Evolutionary conservation across 208 protist species (phyloP).

Genomic region (Leishmania amazonensis): DNA sequence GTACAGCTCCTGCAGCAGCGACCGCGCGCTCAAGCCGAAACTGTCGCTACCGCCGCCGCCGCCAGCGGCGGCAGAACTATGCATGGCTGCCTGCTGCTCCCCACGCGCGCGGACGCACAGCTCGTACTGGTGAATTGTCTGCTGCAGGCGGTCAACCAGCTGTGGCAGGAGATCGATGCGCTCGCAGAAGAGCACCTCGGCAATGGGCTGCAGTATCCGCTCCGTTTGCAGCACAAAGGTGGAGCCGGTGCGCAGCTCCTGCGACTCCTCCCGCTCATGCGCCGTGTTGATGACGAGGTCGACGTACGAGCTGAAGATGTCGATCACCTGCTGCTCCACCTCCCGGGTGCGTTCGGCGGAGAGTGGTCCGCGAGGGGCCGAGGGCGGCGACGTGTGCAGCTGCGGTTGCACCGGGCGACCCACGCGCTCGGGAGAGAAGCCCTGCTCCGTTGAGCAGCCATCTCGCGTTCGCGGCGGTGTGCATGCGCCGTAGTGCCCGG

Average conservation of each 20-base stretch:
- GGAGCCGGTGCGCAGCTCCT: conserved; percentile 64
- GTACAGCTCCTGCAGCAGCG: conserved; percentile 36
- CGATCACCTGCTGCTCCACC: conserved; percentile 33
- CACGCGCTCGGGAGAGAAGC: background rate
- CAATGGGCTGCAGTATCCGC: conserved; percentile 71
- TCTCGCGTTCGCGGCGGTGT: conserved; percentile 23
- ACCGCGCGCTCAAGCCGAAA: conserved; percentile 8
- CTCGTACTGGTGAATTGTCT: conserved; percentile 68
- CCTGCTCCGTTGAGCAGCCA: background rate
- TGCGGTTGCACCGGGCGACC: background rate
- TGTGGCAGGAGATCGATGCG: conserved; percentile 55
- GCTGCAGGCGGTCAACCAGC: conserved; percentile 46
- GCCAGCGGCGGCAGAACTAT: background rate
- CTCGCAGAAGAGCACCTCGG: conserved; percentile 83
- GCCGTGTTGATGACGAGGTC: conserved; percentile 70
- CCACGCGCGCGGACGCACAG: conserved; percentile 56
- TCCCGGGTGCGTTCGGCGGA: conserved; percentile 21
- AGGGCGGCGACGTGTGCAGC: background rate
- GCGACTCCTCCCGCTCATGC: conserved; percentile 66
- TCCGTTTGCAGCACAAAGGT: conserved; percentile 83
- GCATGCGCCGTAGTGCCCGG: conserved; percentile 19
- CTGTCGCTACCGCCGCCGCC: background rate
- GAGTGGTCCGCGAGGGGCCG: conserved; percentile 27
- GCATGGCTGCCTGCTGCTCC: conserved; percentile 13
- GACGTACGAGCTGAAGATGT: conserved; percentile 70